Evolutionary conservation across 2,329 filamentous ascomycete genomes (phyloP).

Genomic region (Microcera coccophila): DNA sequence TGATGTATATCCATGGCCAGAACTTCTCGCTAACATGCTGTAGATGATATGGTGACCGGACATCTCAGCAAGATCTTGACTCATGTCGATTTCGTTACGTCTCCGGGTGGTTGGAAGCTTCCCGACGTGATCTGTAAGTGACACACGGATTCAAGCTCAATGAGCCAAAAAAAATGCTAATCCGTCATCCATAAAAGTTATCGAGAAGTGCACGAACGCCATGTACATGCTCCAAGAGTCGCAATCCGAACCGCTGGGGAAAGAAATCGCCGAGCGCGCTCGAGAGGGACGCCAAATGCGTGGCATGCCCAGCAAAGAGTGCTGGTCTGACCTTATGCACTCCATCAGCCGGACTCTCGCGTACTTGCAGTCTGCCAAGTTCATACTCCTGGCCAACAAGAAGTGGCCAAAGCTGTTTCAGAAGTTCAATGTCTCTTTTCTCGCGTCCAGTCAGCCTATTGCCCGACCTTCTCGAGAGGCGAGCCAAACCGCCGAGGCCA

Average conservation of each 20-base stretch:
- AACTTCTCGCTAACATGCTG: no score
- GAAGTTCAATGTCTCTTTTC: slow-evolving; percentile 21
- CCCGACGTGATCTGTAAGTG: no score
- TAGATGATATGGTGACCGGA: no score
- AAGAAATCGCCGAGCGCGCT: slow-evolving; percentile 5
- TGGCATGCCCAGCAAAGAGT: slow-evolving; percentile 6
- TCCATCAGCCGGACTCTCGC: slow-evolving; percentile 15
- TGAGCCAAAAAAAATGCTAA: no score
- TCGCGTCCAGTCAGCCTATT: slow-evolving; percentile 18
- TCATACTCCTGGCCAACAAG: slow-evolving; percentile 11
- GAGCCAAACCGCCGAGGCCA: slow-evolving; percentile 8
- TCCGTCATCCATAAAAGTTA: no score
- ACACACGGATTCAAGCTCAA: no score
- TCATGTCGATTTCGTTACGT: no score
- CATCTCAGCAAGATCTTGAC: no score
- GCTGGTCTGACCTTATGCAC: slow-evolving; percentile 23
- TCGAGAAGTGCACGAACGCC: neutral
- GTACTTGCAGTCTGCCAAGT: slow-evolving; percentile 13
- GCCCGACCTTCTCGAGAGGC: slow-evolving; percentile 3
- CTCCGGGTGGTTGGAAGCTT: no score
- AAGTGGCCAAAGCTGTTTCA: slow-evolving; percentile 28
- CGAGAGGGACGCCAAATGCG: slow-evolving; percentile 2
- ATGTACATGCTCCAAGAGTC: slow-evolving; percentile 2
- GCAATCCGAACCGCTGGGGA: neutral
- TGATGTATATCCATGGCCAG: no score